Percentiles rank a stretch among this genome's conserved stretches.
Conservation (phyloP, 2,329 filamentous ascomycete species). For the Rutstroemia sp. region DNA sequence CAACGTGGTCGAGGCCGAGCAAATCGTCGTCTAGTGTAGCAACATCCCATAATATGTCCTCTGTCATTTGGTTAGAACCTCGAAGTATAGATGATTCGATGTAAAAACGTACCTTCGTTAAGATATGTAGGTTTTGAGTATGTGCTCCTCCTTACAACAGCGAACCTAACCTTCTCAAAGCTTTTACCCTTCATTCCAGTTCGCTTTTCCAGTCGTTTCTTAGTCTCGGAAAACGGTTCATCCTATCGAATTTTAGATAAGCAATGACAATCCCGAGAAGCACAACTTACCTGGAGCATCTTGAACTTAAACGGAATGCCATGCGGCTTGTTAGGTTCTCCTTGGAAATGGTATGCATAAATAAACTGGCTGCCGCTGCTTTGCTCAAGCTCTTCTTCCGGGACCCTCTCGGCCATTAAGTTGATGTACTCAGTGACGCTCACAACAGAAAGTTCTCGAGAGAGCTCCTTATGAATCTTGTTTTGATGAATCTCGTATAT, state of each 20-base stretch:
- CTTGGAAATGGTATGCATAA: conserved; percentile 86
- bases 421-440: conserved; percentile 80
- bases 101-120: conserved; percentile 64
- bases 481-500: conserved; percentile 77
- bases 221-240: conserved; percentile 84
- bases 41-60: conserved; percentile 50
- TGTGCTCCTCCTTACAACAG: conserved; percentile 60
- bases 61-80: conserved; percentile 30
- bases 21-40: conserved; percentile 49
- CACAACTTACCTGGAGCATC: conserved; percentile 60
- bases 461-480: conserved; percentile 76
- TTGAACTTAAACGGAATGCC: conserved; percentile 89
- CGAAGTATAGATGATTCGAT: not conserved
- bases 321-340: conserved; percentile 75
- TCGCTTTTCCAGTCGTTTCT: conserved; percentile 85
- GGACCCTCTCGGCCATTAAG: conserved; percentile 74
- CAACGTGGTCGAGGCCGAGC: conserved; percentile 59
- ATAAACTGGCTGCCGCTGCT: conserved; percentile 49
- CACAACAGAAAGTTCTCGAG: conserved; percentile 63
- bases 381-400: conserved; percentile 60
- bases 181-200: conserved; percentile 96
- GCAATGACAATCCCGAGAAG: not conserved
- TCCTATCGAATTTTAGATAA: conserved; percentile 42
- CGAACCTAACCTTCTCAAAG: conserved; percentile 98
- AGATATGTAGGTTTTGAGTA: conserved; percentile 79